Conservation (phyloP, 2,329 filamentous ascomycete species). For the Thielaviopsis populi region DNA sequence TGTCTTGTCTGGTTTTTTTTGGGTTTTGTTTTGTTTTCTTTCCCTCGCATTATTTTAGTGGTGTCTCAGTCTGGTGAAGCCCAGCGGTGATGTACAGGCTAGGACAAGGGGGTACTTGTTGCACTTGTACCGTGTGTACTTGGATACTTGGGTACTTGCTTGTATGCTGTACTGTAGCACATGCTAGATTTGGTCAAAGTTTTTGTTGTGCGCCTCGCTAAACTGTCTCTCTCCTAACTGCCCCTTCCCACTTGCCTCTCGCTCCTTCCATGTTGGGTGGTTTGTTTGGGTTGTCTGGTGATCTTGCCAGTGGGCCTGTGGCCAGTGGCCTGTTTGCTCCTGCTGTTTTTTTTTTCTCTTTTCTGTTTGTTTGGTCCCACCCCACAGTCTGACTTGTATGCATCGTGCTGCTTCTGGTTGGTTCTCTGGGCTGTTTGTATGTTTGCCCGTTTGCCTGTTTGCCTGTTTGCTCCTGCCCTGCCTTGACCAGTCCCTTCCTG, state of each 20-base stretch:
- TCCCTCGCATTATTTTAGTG: background rate
- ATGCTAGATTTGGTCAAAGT: background rate
- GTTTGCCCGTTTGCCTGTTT: background rate
- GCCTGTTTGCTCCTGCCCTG: background rate
- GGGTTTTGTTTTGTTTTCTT: background rate
- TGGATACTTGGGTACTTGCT: background rate
- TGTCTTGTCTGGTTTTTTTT: background rate
- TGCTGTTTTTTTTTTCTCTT: background rate
- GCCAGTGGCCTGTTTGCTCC: background rate
- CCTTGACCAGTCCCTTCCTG: background rate
- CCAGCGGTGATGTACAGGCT: background rate
- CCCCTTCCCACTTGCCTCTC: background rate
- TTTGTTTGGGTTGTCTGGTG: too few species aligned
- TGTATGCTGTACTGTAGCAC: background rate
- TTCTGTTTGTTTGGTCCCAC: background rate
- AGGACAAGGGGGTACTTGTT: background rate
- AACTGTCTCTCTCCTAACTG: background rate
- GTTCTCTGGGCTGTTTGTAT: background rate
- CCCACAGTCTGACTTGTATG: background rate
- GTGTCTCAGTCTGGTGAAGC: background rate
- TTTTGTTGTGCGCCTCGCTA: background rate
- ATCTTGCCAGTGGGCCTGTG: too few species aligned
- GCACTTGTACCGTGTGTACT: background rate
- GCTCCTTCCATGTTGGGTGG: background rate
- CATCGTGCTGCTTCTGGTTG: background rate